phyloP scores from a whole-genome alignment of 768 basidiomycete genomes.

The Hypholoma sublateritium region DNA sequence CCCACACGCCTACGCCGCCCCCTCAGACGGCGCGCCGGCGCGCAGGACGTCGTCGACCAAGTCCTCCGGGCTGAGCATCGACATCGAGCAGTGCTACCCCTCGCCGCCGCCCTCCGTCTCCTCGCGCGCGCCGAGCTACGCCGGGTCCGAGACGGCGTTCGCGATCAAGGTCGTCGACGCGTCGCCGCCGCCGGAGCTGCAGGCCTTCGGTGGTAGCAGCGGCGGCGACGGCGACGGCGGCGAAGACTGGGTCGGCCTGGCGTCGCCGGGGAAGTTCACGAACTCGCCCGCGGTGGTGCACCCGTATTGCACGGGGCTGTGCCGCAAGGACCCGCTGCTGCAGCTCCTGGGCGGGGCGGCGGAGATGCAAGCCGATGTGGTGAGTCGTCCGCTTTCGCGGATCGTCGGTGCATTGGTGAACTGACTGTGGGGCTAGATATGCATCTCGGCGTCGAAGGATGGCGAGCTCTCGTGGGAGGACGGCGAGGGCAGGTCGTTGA shows the following conservation, averaged over 20 bases:
- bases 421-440: conserved; percentile 23
- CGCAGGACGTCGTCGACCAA: too few relatives aligned
- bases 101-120: neutral
- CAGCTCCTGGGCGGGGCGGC: neutral
- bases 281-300: conserved; percentile 7
- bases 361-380: neutral
- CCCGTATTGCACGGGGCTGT: conserved; percentile 10
- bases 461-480: conserved; percentile 36
- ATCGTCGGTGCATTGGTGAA: neutral
- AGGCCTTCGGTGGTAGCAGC: too few relatives aligned
- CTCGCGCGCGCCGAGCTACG: neutral
- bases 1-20: neutral
- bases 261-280: neutral
- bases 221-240: too few relatives aligned
- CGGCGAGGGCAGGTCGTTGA: conserved; percentile 33
- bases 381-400: neutral
- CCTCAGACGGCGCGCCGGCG: neutral
- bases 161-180: neutral
- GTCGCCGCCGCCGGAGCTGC: neutral
- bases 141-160: neutral
- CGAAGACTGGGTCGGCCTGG: too few relatives aligned
- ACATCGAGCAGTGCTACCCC: neutral
- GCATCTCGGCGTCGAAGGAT: conserved; percentile 38
- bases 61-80: neutral
- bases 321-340: conserved; percentile 2